Conservation (phyloP, 495 filamentous ascomycete species). For the Neurospora africana region DNA sequence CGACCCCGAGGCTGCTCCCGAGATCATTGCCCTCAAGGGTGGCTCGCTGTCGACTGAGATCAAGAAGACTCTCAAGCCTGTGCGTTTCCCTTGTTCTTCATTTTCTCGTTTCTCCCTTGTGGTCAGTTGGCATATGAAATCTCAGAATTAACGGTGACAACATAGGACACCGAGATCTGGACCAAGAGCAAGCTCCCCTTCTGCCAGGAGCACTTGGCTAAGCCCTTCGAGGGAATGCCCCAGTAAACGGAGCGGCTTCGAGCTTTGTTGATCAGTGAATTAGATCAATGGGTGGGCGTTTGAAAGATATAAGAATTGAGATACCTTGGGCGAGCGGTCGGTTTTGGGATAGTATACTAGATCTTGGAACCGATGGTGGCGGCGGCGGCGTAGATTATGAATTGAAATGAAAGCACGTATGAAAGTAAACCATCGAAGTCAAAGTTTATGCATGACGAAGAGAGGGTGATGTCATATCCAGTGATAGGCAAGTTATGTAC, state of each 20-base stretch:
- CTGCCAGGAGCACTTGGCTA: slow-evolving; percentile 51
- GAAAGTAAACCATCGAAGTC: not conserved
- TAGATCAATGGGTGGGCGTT: not conserved
- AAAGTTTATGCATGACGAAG: not conserved
- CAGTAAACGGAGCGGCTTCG: slow-evolving; percentile 24
- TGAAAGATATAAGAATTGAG: not conserved
- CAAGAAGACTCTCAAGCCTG: slow-evolving; percentile 59
- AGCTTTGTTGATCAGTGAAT: not conserved
- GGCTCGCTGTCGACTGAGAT: slow-evolving; percentile 50
- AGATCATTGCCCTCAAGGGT: slow-evolving; percentile 60
- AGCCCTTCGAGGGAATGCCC: slow-evolving; percentile 54
- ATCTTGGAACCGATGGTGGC: not conserved
- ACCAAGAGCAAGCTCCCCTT: slow-evolving; percentile 56
- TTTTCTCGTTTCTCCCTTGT: not conserved
- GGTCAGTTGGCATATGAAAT: too few species aligned
- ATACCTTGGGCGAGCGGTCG: not conserved
- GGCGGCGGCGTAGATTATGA: not conserved
- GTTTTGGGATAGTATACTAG: not conserved
- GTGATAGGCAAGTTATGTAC: too few species aligned
- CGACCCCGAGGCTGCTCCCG: slow-evolving; percentile 54
- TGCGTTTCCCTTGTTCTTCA: slow-evolving; percentile 18
- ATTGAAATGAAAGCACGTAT: not conserved
- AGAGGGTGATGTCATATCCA: too few species aligned
- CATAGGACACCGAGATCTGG: slow-evolving; percentile 59
- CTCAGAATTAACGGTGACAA: not conserved